Evolutionary conservation across 2,329 filamentous ascomycete genomes (phyloP).

Genomic region (Stromatinia cepivora): DNA sequence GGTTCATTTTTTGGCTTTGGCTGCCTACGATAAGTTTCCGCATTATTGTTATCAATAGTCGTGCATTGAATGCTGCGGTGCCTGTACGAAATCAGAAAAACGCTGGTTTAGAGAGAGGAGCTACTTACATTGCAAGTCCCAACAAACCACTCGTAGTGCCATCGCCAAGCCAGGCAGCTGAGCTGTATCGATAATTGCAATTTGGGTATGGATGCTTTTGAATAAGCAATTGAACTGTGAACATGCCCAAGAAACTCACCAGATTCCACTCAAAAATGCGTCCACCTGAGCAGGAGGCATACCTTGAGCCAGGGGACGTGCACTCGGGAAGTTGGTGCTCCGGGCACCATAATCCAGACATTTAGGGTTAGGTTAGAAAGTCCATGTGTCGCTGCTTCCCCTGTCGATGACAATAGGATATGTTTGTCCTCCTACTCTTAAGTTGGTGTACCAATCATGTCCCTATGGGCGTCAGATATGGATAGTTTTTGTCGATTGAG

Average conservation of each 20-base stretch:
- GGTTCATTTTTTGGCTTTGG: neutral
- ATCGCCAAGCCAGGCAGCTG: slow-evolving; percentile 48
- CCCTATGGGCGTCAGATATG: slow-evolving; percentile 13
- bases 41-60: slow-evolving; percentile 19
- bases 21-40: slow-evolving; percentile 10
- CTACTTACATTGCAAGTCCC: slow-evolving; percentile 47
- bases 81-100: slow-evolving; percentile 1
- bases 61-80: slow-evolving; percentile 20
- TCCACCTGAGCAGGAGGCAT: slow-evolving; percentile 35
- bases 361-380: slow-evolving; percentile 41
- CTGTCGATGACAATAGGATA: slow-evolving; percentile 45
- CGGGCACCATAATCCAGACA: slow-evolving; percentile 40
- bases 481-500: neutral
- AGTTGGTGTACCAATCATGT: slow-evolving; percentile 9
- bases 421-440: slow-evolving; percentile 22
- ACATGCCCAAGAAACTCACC: slow-evolving; percentile 30
- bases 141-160: slow-evolving; percentile 50
- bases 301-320: slow-evolving; percentile 29
- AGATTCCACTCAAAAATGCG: slow-evolving; percentile 49
- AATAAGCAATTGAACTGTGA: neutral
- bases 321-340: slow-evolving; percentile 9
- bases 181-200: slow-evolving; percentile 49
- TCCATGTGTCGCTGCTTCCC: slow-evolving; percentile 51
- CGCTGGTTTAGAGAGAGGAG: neutral
- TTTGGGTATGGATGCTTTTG: slow-evolving; percentile 41